These are phyloP conservation scores for Pseudotulostoma volvatum DNA, from an alignment of 495 filamentous ascomycete species.

Conservation along the genomic window DNA sequence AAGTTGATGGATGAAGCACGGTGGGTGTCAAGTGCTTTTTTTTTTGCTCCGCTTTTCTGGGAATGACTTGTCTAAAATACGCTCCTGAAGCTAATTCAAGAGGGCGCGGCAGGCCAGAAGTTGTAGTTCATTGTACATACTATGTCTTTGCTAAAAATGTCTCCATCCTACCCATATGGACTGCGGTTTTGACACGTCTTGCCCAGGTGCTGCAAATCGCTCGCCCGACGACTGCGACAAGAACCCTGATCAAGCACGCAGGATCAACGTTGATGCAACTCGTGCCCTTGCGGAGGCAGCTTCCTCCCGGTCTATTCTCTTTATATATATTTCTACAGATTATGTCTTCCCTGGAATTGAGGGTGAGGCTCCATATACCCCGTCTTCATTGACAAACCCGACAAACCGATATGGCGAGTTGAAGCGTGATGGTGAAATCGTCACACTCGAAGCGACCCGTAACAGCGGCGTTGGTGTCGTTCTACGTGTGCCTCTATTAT, in stretches of 20 bases:
- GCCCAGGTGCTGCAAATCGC: conserved; percentile 70
- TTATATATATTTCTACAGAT: conserved; percentile 91
- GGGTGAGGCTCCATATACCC: conserved; percentile 75
- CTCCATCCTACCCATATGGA: background rate
- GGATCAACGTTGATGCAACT: conserved; percentile 61
- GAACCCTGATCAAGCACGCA: conserved; percentile 58
- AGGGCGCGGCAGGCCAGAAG: conserved; percentile 74
- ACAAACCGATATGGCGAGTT: conserved; percentile 80
- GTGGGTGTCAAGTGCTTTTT: no score
- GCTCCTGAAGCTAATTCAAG: no score
- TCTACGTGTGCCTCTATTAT: conserved; percentile 76
- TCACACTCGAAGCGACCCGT: conserved; percentile 44
- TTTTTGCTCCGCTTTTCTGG: background rate
- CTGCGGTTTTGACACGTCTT: no score
- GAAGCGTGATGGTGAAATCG: conserved; percentile 71
- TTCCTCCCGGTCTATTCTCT: conserved; percentile 41
- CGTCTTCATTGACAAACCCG: conserved; percentile 44
- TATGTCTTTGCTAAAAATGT: background rate
- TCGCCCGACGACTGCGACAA: conserved; percentile 72
- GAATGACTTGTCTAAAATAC: no score
- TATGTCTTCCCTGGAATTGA: conserved; percentile 76
- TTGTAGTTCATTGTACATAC: conserved; percentile 66
- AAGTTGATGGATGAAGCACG: conserved; percentile 39
- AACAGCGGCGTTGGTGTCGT: conserved; percentile 44
- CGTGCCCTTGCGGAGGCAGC: conserved; percentile 48